A percentile compares a stretch with the other conserved stretches of the same genome.
Conservation (phyloP, 805 yeast species). For the Groenewaldozyma tartarivorans region DNA sequence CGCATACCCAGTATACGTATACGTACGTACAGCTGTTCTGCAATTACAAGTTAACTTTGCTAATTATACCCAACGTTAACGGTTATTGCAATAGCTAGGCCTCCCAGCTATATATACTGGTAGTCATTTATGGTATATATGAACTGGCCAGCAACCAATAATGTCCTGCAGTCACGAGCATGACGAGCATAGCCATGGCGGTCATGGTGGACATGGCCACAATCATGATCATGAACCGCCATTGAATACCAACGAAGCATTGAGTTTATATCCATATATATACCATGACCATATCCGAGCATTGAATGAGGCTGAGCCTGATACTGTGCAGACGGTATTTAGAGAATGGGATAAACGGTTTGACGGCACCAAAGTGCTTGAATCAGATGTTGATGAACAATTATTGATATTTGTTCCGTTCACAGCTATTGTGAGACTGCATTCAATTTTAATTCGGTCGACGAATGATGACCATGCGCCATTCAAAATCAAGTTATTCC, state of each 20-base stretch:
- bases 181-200: slow-evolving; percentile 20
- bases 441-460: slow-evolving; percentile 62
- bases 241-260: slow-evolving; percentile 46
- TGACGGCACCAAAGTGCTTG: slow-evolving; percentile 34
- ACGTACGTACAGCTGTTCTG: too few species aligned
- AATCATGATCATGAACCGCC: slow-evolving; percentile 28
- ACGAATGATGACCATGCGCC: slow-evolving; percentile 61
- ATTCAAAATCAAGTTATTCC: slow-evolving; percentile 55
- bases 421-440: slow-evolving; percentile 62
- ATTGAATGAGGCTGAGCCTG: slow-evolving; percentile 48
- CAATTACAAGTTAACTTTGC: too few species aligned
- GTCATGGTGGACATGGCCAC: slow-evolving; percentile 28
- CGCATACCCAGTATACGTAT: too few species aligned
- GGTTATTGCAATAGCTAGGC: too few species aligned
- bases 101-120: too few species aligned
- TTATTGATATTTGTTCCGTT: slow-evolving; percentile 72
- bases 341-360: slow-evolving; percentile 43
- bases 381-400: slow-evolving; percentile 78
- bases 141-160: too few species aligned
- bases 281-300: slow-evolving; percentile 52
- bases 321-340: slow-evolving; percentile 45
- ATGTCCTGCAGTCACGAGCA: slow-evolving; percentile 25
- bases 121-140: too few species aligned
- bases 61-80: too few species aligned
- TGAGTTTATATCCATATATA: slow-evolving; percentile 44